Base-by-base conservation (phyloP, 495 filamentous ascomycete species). In the Hyaloscypha hepaticicola region DNA sequence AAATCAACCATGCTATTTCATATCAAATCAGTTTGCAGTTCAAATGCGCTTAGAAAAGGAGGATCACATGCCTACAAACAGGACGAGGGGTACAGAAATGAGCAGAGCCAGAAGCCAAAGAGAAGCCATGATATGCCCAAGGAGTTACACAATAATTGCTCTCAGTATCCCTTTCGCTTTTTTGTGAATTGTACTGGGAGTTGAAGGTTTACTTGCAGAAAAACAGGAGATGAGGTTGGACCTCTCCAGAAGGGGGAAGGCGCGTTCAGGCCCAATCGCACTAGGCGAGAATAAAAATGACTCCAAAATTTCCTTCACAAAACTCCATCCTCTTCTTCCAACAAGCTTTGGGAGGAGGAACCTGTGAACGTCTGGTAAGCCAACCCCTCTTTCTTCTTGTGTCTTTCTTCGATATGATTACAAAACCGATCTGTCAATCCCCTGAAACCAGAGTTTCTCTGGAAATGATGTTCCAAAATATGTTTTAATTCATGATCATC, bases 391-490 rank as follows among this genome's bases (percentile, higher is more conserved):
- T 67, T 61, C 61, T 66, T 72, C 58, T 52, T 65, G 53, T 59
- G 51, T 21, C 26, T 19, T 16, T 16, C 38, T 45, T 73, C 78
- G 77, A 77, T 78, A 90, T 89, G 88, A 90, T 91, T 90, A 90
- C 78, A 85, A 72, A 70, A 82, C 76, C 78, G 82, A 93, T 93
- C 89, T 93, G 90, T 93, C 90, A 93, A 93, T 93, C 90, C 87
- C 80, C 90, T 90, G 90, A 93, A 72, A 64, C 67, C 67, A 69
- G 63, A 66, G 63, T 45, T 58, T 63, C 26, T 68, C 68, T 77
- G 76, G 76, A 64, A 9, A 66, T 72, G 38, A 45, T 45, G 70
- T 70, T 70, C 67, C 66, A 72, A 72, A 69, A 71, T 64, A 63
- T 65, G 66, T 72, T 76, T 73, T 78, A 73, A 71, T 71, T 73